Percentiles rank a stretch among this genome's conserved stretches.
Evolutionary conservation across 2,329 filamentous ascomycete species (phyloP).

Genomic region (Karstenula rhodostoma): DNA sequence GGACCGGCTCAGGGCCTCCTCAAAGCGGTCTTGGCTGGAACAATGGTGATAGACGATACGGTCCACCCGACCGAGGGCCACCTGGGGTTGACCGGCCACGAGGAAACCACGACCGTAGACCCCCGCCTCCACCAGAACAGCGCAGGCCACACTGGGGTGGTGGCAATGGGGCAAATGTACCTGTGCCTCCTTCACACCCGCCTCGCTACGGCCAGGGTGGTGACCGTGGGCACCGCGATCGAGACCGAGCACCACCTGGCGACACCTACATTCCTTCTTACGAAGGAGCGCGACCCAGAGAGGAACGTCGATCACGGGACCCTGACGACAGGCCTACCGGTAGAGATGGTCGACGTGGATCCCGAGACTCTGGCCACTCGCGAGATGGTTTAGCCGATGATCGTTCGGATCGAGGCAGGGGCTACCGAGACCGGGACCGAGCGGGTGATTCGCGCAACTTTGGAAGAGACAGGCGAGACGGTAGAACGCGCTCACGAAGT

Average conservation of each 20-base stretch:
- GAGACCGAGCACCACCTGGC: slow-evolving; percentile 28
- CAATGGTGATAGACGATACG: slow-evolving; percentile 46
- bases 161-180: slow-evolving; percentile 40
- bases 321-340: slow-evolving; percentile 40
- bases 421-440: slow-evolving; percentile 36
- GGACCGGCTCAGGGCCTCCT: slow-evolving; percentile 57
- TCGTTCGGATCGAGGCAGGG: slow-evolving; percentile 37
- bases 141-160: slow-evolving; percentile 46
- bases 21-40: slow-evolving; percentile 36
- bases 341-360: slow-evolving; percentile 38
- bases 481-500: slow-evolving; percentile 45
- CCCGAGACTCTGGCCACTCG: slow-evolving; percentile 46
- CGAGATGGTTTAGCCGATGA: slow-evolving; percentile 41
- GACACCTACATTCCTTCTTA: slow-evolving; percentile 59
- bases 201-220: slow-evolving; percentile 42
- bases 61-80: slow-evolving; percentile 50
- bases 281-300: slow-evolving; percentile 24
- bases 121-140: slow-evolving; percentile 44
- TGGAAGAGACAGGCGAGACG: slow-evolving; percentile 39
- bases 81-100: slow-evolving; percentile 46
- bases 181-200: slow-evolving; percentile 47
- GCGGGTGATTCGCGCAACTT: slow-evolving; percentile 34
- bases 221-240: slow-evolving; percentile 30
- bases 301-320: slow-evolving; percentile 43
- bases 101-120: slow-evolving; percentile 41